Base-by-base conservation (phyloP, 140 eudicot species). In the Erigeron philadelphicus region DNA sequence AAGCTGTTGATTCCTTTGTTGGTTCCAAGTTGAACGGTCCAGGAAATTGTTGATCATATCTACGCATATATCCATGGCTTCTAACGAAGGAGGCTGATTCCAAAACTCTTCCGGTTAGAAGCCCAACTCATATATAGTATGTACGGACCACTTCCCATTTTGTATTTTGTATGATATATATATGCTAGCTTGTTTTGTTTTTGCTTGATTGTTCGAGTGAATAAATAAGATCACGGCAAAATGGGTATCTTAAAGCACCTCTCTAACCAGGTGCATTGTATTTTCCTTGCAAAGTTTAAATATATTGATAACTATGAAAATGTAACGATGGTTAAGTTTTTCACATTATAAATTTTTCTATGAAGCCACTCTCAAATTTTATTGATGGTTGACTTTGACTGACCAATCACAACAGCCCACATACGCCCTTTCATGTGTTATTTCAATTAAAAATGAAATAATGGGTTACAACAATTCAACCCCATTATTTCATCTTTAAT, bases 1-100 rank as follows among this genome's bases (percentile, higher is more conserved):
- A 85, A 83, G 92, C 92, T 25, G 80, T 83, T 57, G 92, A 83
- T 83, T 78, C 92, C 65, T 82, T 81, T 57, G 77, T 81, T 44
- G 73, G 61, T 62, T 84, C 83, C 70, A 87, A 80, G 79, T 68
- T 84, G 62, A 71, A 35, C 7, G 85, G 72, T 42, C 80, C 77
- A 6, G 69, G 67, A 45, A 77, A 56, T 42, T 87, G 95, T 45
- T 81, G 75, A 78, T 66, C 58, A 52, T 52, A 52, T 15, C 61
- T 25, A 18, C 0, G 15, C 46, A 42, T 42, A 11, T 58, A 48
- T 57, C 57, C 49, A 18, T 0, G 7, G 58, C 78, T 78, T 56
- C 56, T 47, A 15, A 18, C 25, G 50, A 61, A 41, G 8, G 45
- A 64, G 68, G 57, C 56, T 57, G 68, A 77, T 55, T 40, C 61